Evolutionary conservation across 192 early-diverging fungal species (phyloP), one percentile per base, ranked within the genome.

Genomic region (Chytriomyces hyalinus): DNA sequence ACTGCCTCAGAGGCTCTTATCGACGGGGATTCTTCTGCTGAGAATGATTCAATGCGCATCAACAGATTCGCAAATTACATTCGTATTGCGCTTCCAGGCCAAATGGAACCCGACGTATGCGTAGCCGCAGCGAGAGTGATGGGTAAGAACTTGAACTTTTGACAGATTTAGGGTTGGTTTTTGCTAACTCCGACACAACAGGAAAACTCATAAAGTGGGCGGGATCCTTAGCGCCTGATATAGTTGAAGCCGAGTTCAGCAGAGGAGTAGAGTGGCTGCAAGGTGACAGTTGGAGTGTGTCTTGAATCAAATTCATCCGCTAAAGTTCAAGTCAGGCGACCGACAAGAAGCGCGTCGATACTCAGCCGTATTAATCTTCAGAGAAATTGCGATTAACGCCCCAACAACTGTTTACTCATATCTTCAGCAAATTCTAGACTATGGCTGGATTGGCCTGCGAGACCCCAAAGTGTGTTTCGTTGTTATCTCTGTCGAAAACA

Each of bases 381-480:
- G 84, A 20, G 91, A 91, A 72, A 78, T 94, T 1, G 89, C 89
- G 6, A 73, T 79, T 45, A 90, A 92, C 69, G 86, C 91, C 6
- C 89, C 92, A 20, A 88, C 88, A 43, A 77, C 94, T 43, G 82
- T 95, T 13, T 93, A 93, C 71, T 87, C 90, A 43, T 90, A 92
- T 79, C 86, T 94, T 6, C 81, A 84, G 4, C 89, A 85, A 47
- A 91, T 95, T 22, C 76, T 96, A 5, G 90, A 94, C 6, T 75
- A 88, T 60, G 88, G 96, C 28, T 94, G 92, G 87, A 73, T 87
- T 11, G 91, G 89, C 15, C 81, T 96, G 72, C 82, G 89, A 13
- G 94, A 96, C 47, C 67, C 70, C 26, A 80, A 80, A 61, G 71
- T 73, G 20, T 15, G 76, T 11, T n/a, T 22, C 60, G n/a, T 7